Evolutionary conservation across 352 stramenopile genomes (phyloP).

Genomic region (Phytophthora ohioensis): DNA sequence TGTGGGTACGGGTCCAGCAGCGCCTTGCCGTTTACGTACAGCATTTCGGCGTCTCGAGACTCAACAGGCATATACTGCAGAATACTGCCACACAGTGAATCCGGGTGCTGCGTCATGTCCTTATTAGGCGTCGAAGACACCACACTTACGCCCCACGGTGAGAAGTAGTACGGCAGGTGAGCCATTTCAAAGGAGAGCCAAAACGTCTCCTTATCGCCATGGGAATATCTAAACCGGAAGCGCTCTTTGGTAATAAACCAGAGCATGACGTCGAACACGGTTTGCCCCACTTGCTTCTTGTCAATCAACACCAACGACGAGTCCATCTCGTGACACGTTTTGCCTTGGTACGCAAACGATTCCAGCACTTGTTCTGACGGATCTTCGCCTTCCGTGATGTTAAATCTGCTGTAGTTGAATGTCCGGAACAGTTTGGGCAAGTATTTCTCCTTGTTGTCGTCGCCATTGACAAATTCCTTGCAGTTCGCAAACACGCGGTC

Average conservation of each 20-base stretch:
- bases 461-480: slow-evolving; percentile 54
- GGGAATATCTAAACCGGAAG: slow-evolving; percentile 41
- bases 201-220: slow-evolving; percentile 39
- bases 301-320: slow-evolving; percentile 57
- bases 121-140: slow-evolving; percentile 44
- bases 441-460: slow-evolving; percentile 45
- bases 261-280: slow-evolving; percentile 42
- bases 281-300: slow-evolving; percentile 38
- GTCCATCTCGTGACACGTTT: slow-evolving; percentile 69
- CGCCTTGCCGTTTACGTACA: slow-evolving; percentile 37
- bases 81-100: slow-evolving; percentile 57
- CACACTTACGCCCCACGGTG: slow-evolving; percentile 50
- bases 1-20: slow-evolving; percentile 35
- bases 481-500: slow-evolving; percentile 56
- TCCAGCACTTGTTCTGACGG: slow-evolving; percentile 52
- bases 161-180: slow-evolving; percentile 50
- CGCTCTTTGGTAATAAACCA: slow-evolving; percentile 46
- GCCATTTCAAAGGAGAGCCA: slow-evolving; percentile 49
- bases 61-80: slow-evolving; percentile 27
- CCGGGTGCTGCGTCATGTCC: slow-evolving; percentile 46
- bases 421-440: slow-evolving; percentile 47
- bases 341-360: slow-evolving; percentile 51
- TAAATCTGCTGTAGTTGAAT: slow-evolving; percentile 61
- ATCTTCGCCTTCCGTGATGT: slow-evolving; percentile 22
- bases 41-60: slow-evolving; percentile 24